phyloP scores from a whole-genome alignment of 768 basidiomycete genomes.

The Lyophyllum shimeji region DNA sequence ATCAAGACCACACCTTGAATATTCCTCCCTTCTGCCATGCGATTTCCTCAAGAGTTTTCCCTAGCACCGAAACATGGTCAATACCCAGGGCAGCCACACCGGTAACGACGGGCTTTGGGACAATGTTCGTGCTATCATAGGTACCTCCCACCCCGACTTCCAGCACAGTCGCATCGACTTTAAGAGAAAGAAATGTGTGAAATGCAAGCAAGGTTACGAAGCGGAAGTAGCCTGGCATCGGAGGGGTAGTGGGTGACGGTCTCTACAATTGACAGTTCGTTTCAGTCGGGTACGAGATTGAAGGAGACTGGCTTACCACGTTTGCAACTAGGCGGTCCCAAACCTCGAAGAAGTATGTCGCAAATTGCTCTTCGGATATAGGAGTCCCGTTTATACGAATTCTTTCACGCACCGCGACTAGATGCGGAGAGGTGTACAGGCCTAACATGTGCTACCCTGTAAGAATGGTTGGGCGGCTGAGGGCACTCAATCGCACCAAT shows the following conservation, averaged over 20 bases:
- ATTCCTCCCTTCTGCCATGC: constrained; percentile 97
- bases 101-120: constrained; percentile 86
- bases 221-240: constrained; percentile 92
- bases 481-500: constrained; percentile 56
- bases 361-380: constrained; percentile 83
- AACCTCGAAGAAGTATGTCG: constrained; percentile 92
- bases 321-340: constrained; percentile 83
- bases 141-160: constrained; percentile 96
- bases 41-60: constrained; percentile 86
- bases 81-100: constrained; percentile 90
- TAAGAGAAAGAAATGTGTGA: constrained; percentile 80
- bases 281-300: not conserved
- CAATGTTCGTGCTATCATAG: constrained; percentile 95
- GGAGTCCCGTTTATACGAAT: constrained; percentile 92
- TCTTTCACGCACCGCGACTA: constrained; percentile 93
- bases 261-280: constrained; percentile 34
- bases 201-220: constrained; percentile 91
- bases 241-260: constrained; percentile 47
- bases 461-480: not conserved
- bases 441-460: constrained; percentile 43
- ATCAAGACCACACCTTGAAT: constrained; percentile 64
- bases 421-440: constrained; percentile 94
- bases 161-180: constrained; percentile 88
- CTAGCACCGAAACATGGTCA: constrained; percentile 87
- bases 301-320: constrained; percentile 39